A percentile compares a stretch with the other conserved stretches of the same genome.
phyloP scores from a whole-genome alignment of 2,329 filamentous ascomycete genomes.

The Fusarium lateritium region DNA sequence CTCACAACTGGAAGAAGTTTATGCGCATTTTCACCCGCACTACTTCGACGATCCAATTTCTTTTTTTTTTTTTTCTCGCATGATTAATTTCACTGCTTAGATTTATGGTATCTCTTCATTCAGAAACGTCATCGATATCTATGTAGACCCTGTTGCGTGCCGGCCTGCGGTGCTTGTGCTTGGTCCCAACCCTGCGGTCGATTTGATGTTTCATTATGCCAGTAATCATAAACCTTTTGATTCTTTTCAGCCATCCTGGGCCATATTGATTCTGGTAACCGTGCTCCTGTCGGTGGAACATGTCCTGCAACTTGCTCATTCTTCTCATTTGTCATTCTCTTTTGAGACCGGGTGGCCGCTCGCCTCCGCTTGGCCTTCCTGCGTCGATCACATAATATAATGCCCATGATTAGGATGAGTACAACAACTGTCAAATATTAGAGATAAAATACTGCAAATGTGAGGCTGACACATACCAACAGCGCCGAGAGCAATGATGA shows the following conservation, averaged over 20 bases:
- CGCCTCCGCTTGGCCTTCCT: constrained; percentile 33
- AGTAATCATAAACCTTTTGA: constrained; percentile 38
- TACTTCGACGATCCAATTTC: no score
- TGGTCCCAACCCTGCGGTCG: constrained; percentile 23
- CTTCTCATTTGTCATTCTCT: constrained; percentile 18
- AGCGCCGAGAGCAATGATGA: constrained; percentile 43
- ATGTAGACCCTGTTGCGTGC: constrained; percentile 10
- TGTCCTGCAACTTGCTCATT: neutral
- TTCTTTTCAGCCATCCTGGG: constrained; percentile 32
- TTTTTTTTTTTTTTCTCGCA: no score
- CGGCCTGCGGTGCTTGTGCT: constrained; percentile 16
- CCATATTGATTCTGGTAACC: constrained; percentile 28
- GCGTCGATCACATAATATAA: constrained; percentile 37
- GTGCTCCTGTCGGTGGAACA: neutral
- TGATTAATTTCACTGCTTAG: no score
- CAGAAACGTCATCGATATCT: constrained; percentile 23
- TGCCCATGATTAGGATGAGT: constrained; percentile 27
- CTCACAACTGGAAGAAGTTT: no score
- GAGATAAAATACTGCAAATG: fast-evolving
- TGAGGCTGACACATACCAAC: constrained; percentile 17
- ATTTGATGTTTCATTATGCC: constrained; percentile 24
- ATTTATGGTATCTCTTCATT: neutral
- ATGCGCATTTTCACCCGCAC: no score
- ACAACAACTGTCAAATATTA: constrained; percentile 14
- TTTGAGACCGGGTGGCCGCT: neutral